A percentile compares a stretch with the other conserved stretches of the same genome.
phyloP scores from a whole-genome alignment of 768 basidiomycete genomes.

The Floccularia luteovirens region DNA sequence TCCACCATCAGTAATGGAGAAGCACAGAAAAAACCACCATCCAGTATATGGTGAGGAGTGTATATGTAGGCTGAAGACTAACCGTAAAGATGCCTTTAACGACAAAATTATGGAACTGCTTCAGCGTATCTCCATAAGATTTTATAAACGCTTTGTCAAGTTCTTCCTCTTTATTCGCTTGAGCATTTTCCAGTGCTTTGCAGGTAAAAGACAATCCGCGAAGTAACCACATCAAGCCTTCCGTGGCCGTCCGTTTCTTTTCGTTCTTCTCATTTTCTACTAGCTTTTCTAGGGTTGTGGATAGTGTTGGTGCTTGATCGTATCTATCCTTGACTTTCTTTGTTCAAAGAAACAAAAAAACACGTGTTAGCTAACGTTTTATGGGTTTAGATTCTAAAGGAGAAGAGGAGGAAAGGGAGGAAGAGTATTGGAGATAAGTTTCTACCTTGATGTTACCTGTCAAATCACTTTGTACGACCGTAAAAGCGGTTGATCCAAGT shows the following conservation, averaged over 20 bases:
- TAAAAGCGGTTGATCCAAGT: conserved; percentile 79
- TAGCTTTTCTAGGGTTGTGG: conserved; percentile 76
- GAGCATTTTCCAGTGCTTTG: conserved; percentile 65
- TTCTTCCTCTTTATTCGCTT: conserved; percentile 55
- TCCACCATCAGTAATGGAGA: not conserved
- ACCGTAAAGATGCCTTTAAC: conserved; percentile 55
- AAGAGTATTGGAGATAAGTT: too few relatives aligned
- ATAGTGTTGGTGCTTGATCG: conserved; percentile 53
- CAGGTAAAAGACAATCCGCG: conserved; percentile 90
- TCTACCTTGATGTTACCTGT: conserved; percentile 86
- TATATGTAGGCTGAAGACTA: conserved; percentile 17
- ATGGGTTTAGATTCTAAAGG: conserved; percentile 1
- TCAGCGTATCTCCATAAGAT: conserved; percentile 78
- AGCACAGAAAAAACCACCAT: too few relatives aligned
- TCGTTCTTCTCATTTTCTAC: conserved; percentile 78
- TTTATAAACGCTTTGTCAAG: conserved; percentile 70
- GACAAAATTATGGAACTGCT: conserved; percentile 77
- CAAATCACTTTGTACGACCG: conserved; percentile 77
- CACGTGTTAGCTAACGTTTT: conserved; percentile 3
- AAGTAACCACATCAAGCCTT: conserved; percentile 91
- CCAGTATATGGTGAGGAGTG: too few relatives aligned
- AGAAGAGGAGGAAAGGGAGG: conserved; percentile 4
- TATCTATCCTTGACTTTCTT: conserved; percentile 91
- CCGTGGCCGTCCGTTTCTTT: conserved; percentile 84
- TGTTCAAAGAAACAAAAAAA: not conserved